A percentile compares a stretch with the other conserved stretches of the same genome.
These are phyloP conservation scores for Chaetomiaceae sp. DNA, from an alignment of 2,329 filamentous ascomycete species.

Conservation along the genomic window DNA sequence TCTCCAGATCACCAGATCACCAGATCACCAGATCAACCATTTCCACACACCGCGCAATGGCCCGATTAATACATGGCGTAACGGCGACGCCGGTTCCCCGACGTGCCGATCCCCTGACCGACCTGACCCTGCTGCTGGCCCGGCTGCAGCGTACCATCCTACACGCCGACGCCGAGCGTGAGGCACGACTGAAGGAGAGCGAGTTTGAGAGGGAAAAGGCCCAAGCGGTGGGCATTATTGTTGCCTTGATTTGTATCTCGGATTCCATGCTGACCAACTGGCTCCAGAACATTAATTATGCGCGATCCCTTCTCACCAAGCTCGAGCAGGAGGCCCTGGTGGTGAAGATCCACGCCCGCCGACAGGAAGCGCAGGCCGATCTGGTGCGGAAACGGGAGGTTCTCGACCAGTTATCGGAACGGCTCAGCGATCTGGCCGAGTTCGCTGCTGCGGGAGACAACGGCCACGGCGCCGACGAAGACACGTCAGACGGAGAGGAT, in stretches of 20 bases:
- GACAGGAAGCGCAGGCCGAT: conserved; percentile 58
- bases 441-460: conserved; percentile 39
- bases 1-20: background rate
- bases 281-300: conserved; percentile 65
- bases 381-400: conserved; percentile 61
- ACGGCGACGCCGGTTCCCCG: conserved; percentile 9
- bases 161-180: conserved; percentile 55
- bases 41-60: conserved; percentile 19
- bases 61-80: conserved; percentile 22
- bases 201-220: conserved; percentile 63
- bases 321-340: conserved; percentile 64
- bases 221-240: conserved; percentile 41
- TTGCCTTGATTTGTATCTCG: background rate
- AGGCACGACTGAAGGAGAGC: conserved; percentile 54
- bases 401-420: conserved; percentile 61
- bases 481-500: conserved; percentile 54
- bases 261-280: conserved; percentile 10
- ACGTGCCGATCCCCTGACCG: conserved; percentile 37
- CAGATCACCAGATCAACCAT: background rate
- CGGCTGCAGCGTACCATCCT: conserved; percentile 64
- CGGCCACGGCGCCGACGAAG: conserved; percentile 37
- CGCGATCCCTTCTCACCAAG: conserved; percentile 62
- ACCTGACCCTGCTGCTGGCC: conserved; percentile 61
- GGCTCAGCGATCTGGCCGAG: conserved; percentile 64
- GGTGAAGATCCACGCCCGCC: conserved; percentile 55